A percentile compares a stretch with the other conserved stretches of the same genome.
Conservation (phyloP, 352 stramenopile genomes). For the Phytophthora citricola region DNA sequence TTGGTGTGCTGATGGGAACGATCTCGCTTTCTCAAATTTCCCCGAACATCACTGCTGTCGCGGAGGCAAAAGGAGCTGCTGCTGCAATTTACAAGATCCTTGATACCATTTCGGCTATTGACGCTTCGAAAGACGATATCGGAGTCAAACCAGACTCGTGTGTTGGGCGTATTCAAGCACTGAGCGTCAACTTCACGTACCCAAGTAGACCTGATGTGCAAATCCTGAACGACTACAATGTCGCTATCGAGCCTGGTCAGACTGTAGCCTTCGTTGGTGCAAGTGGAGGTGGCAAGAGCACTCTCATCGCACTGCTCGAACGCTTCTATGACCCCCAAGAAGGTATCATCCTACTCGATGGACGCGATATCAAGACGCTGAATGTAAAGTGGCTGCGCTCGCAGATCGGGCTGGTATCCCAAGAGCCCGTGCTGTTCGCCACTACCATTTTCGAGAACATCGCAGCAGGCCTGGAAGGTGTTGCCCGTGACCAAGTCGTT, state of each 20-base stretch:
- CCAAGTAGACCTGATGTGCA: slow-evolving; percentile 49
- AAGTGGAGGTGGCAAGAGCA: slow-evolving; percentile 43
- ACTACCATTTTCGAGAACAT: slow-evolving; percentile 92
- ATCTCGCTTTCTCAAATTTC: slow-evolving; percentile 56
- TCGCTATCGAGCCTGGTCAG: slow-evolving; percentile 39
- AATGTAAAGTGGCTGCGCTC: slow-evolving; percentile 79
- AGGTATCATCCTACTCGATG: slow-evolving; percentile 84
- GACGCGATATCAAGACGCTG: slow-evolving; percentile 71
- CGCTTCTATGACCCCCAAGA: slow-evolving; percentile 89
- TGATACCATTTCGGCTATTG: slow-evolving; percentile 50
- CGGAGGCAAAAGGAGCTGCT: slow-evolving; percentile 49
- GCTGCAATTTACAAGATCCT: slow-evolving; percentile 56
- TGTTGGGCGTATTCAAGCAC: slow-evolving; percentile 47
- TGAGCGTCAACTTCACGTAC: slow-evolving; percentile 74
- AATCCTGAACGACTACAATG: slow-evolving; percentile 40
- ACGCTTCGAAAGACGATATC: slow-evolving; percentile 39
- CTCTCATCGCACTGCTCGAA: slow-evolving; percentile 66
- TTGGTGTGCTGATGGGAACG: slow-evolving; percentile 57
- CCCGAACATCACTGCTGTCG: slow-evolving; percentile 56
- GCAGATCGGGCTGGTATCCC: slow-evolving; percentile 76
- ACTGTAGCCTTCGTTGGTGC: slow-evolving; percentile 39
- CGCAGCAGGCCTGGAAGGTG: slow-evolving; percentile 58
- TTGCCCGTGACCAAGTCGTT: slow-evolving; percentile 73
- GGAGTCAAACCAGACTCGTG: slow-evolving; percentile 16
- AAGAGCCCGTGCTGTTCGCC: slow-evolving; percentile 92